Evolutionary conservation across 768 basidiomycete species (phyloP).

Genomic region (Mycena rosella): DNA sequence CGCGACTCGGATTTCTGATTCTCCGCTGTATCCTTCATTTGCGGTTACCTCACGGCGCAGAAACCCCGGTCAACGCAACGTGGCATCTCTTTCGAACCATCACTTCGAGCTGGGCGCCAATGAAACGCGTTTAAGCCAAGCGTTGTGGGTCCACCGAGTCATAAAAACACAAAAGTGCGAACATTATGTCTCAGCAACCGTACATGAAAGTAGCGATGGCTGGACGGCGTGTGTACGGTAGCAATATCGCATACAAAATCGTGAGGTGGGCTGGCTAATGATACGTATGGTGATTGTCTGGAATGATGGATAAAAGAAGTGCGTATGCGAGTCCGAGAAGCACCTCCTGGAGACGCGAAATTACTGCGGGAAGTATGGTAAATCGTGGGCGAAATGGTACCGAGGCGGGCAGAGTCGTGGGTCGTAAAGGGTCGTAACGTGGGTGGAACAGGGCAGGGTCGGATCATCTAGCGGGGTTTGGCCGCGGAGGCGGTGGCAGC

Average conservation of each 20-base stretch:
- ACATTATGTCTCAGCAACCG: slow-evolving; percentile 32
- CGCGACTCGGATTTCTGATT: background rate
- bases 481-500: slow-evolving; percentile 46
- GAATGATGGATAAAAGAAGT: slow-evolving; percentile 26
- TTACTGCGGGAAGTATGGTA: slow-evolving; percentile 25
- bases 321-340: slow-evolving; percentile 27
- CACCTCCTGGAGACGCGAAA: slow-evolving; percentile 13
- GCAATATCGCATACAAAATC: slow-evolving; percentile 30
- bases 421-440: slow-evolving; percentile 32
- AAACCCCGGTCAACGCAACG: background rate
- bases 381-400: slow-evolving; percentile 13
- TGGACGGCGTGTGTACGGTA: slow-evolving; percentile 32
- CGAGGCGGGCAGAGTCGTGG: slow-evolving; percentile 25
- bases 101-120: no score
- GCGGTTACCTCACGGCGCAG: no score
- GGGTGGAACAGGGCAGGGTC: background rate
- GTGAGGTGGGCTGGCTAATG: slow-evolving; percentile 31
- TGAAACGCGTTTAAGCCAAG: background rate
- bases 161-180: slow-evolving; percentile 22
- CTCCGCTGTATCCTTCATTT: background rate
- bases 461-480: slow-evolving; percentile 42
- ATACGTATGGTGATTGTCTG: slow-evolving; percentile 30
- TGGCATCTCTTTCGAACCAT: no score
- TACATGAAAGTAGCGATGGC: slow-evolving; percentile 5
- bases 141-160: background rate